Base-by-base conservation (phyloP, 2,329 filamentous ascomycete species). In the Harringtonia lauricola region DNA sequence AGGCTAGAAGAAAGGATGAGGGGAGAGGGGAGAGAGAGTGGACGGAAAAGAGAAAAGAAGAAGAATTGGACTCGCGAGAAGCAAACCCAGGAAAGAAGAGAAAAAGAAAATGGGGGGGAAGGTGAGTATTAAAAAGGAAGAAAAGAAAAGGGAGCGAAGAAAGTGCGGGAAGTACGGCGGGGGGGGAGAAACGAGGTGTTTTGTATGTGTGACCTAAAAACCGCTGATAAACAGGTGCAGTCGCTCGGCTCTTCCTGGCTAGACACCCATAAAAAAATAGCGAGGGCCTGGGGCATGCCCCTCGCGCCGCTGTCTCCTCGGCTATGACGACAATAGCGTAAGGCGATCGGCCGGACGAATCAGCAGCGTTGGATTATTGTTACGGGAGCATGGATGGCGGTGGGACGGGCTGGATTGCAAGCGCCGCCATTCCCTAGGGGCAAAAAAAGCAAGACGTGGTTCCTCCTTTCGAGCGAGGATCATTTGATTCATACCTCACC, bases 141-240 rank as follows among this genome's bases (percentile, higher is more conserved):
- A 46, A 45, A 42, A 29, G 39, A 36, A 35, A 43, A 41, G 37
- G 36, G 43, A 39, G 35, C 24, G 24, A 26, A 39, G 24, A 40
- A 34, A 44, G 43, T 46, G 45, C 39, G 45, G 49, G 42, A 45
- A 44, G 19, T 21, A 39, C 39, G 33, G 47, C 37, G 35, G 44
- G 29, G 36, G 31, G 43, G 17, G 39, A 39, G 31, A 26, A 29
- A 46, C 44, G 60, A 61, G 58, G 59, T 58, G 55, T 57, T 57
- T 55, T 55, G 51, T 46, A 55, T 54, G 58, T 58, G 3, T 36
- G 35, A 31, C 39, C 42, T 42, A 47, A 45, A 47, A 21, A 36
- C 39, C n/a, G 30, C 40, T 42, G 42, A 49, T 51, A 48, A 44
- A 48, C 45, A 47, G 36, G 31, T 26, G 35, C 33, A 28, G 43